These are phyloP conservation scores for Fusarium burgessii DNA, from an alignment of 2,329 filamentous ascomycete genomes.

Conservation along the genomic window DNA sequence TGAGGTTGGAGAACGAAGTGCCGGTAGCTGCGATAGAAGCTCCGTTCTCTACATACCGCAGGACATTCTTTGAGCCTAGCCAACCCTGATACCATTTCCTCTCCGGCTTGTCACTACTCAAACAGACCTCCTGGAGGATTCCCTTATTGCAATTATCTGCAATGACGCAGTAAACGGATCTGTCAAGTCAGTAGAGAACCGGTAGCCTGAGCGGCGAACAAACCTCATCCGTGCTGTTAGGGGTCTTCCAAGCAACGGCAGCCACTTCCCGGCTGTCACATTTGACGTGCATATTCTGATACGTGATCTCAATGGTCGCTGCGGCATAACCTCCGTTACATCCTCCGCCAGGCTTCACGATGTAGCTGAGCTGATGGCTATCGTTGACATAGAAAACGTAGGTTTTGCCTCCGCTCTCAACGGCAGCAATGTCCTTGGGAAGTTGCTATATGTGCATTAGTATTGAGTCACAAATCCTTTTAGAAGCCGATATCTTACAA, in stretches of 20 bases:
- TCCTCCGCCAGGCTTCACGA: neutral
- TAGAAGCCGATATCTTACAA: neutral
- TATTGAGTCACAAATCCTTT: too few relatives aligned
- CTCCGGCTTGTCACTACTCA: neutral
- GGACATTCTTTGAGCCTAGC: neutral
- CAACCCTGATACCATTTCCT: neutral
- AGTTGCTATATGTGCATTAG: too few relatives aligned
- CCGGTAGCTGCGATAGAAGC: neutral
- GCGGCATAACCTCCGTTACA: neutral
- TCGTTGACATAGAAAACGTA: neutral
- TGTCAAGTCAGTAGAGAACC: neutral
- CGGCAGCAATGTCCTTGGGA: neutral
- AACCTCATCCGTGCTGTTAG: neutral
- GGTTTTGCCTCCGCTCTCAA: neutral
- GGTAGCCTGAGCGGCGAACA: neutral
- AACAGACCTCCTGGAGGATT: neutral
- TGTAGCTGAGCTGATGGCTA: neutral
- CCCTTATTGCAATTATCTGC: neutral
- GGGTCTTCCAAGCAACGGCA: neutral
- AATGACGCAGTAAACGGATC: neutral
- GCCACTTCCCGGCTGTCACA: neutral
- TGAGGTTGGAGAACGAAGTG: neutral
- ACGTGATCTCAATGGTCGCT: neutral
- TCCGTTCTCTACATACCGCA: neutral
- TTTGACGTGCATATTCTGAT: neutral